Conservation (phyloP, 805 yeast species). For the Monosporozyma unispora region DNA sequence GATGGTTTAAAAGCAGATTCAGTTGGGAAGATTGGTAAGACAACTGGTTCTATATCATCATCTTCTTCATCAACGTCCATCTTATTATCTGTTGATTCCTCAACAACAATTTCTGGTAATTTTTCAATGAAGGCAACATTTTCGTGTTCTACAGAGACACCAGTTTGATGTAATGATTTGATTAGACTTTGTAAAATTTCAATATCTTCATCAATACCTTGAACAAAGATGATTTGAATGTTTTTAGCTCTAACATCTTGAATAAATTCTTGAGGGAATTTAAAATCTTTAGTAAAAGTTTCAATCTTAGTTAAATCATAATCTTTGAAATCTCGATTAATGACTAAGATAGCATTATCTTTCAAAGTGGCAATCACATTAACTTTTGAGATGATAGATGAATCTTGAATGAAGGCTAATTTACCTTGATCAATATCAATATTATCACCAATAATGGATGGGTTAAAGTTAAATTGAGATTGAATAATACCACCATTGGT, state of each 20-base stretch:
- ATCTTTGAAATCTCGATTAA: slow-evolving; percentile 3
- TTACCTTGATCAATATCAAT: slow-evolving; percentile 48
- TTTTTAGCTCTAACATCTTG: slow-evolving; percentile 43
- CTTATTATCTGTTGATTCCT: not conserved
- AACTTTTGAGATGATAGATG: slow-evolving; percentile 43
- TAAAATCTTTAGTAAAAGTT: slow-evolving; percentile 41
- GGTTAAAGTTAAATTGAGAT: slow-evolving; percentile 42
- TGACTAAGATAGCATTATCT: slow-evolving; percentile 46
- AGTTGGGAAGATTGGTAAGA: slow-evolving; percentile 43
- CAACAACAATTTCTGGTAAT: not conserved
- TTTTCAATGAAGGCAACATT: not conserved
- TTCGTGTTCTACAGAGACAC: not conserved
- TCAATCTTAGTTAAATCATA: not conserved
- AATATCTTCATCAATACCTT: slow-evolving; percentile 40
- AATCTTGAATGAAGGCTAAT: slow-evolving; percentile 54
- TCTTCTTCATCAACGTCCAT: slow-evolving; percentile 13
- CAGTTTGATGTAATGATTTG: not conserved
- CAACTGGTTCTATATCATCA: slow-evolving; percentile 21
- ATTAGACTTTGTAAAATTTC: not conserved
- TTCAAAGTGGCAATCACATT: slow-evolving; percentile 56
- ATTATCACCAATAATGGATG: slow-evolving; percentile 12
- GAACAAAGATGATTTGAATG: slow-evolving; percentile 48
- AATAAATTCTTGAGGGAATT: slow-evolving; percentile 41
- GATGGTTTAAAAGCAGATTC: slow-evolving; percentile 61
- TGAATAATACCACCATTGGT: slow-evolving; percentile 68